These are phyloP conservation scores for Cryptococcus sp. DNA, from an alignment of 1,284 basidiomycete species.

Conservation along the genomic window DNA sequence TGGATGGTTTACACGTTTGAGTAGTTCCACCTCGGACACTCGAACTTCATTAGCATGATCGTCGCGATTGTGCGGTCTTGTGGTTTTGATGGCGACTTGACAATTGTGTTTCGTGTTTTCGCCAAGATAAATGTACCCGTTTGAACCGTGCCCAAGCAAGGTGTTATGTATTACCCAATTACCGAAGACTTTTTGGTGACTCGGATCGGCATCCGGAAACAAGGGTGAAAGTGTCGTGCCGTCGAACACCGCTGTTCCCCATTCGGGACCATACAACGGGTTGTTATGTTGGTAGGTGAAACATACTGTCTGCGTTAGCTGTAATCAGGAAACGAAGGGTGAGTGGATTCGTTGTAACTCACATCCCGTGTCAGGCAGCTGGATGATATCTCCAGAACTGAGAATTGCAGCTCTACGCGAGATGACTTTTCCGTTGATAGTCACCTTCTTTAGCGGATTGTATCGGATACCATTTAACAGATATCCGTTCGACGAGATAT, in stretches of 20 bases:
- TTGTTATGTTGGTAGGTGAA: constrained; percentile 11
- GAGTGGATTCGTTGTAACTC: not conserved
- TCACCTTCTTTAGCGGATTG: not conserved
- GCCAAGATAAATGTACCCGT: constrained; percentile 72
- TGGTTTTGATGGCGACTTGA: constrained; percentile 78
- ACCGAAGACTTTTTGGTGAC: not conserved
- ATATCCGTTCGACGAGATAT: not conserved
- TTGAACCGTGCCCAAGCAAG: constrained; percentile 56
- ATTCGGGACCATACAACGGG: not conserved
- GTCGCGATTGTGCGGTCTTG: constrained; percentile 48
- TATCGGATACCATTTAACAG: not conserved
- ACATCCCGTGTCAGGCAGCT: not conserved
- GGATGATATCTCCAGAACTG: not conserved
- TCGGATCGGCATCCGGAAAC: not conserved
- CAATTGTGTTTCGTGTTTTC: constrained; percentile 58
- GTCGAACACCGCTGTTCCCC: not conserved
- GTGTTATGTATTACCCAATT: constrained; percentile 17
- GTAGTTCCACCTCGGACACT: constrained; percentile 66
- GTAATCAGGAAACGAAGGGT: not conserved
- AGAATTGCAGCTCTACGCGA: not conserved
- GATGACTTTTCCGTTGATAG: not conserved
- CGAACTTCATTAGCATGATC: constrained; percentile 56
- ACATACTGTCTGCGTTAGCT: not conserved
- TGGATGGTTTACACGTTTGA: constrained; percentile 66
- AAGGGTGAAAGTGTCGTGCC: not conserved